These are phyloP conservation scores for Hypoxylon sp. DNA, from an alignment of 2,329 filamentous ascomycete genomes.

Conservation along the genomic window DNA sequence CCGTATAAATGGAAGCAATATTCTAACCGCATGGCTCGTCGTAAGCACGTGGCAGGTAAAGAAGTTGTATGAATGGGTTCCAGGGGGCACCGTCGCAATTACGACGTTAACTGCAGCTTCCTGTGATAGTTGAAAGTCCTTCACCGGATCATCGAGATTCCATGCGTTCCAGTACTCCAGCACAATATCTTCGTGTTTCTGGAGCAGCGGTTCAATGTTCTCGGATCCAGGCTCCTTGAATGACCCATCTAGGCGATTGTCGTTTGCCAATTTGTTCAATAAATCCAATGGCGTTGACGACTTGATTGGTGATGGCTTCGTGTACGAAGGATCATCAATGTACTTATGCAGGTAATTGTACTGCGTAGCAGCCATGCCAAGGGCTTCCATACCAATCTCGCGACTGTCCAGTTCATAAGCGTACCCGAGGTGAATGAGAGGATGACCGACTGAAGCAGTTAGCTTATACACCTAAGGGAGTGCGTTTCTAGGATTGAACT, in stretches of 20 bases:
- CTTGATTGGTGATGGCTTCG: constrained; percentile 71
- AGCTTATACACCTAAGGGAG: constrained; percentile 45
- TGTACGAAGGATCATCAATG: constrained; percentile 80
- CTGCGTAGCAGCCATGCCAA: constrained; percentile 75
- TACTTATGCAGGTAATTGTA: constrained; percentile 75
- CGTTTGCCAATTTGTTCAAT: constrained; percentile 76
- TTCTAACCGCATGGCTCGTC: constrained; percentile 88
- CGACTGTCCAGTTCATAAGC: constrained; percentile 89
- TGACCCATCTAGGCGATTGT: constrained; percentile 78
- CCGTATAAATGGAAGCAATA: constrained; percentile 84
- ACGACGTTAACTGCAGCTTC: constrained; percentile 73
- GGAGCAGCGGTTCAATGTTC: constrained; percentile 78
- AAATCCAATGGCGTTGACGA: constrained; percentile 78
- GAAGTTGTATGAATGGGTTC: constrained; percentile 81
- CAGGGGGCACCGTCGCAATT: constrained; percentile 70
- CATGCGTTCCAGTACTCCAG: constrained; percentile 95
- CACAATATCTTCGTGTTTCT: constrained; percentile 76
- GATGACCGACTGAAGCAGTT: constrained; percentile 79
- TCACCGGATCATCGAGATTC: constrained; percentile 77
- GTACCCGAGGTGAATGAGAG: constrained; percentile 95
- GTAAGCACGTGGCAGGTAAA: constrained; percentile 87
- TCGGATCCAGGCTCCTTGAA: constrained; percentile 71
- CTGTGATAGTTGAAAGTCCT: constrained; percentile 81
- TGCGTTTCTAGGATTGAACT: constrained; percentile 54
- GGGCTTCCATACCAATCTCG: constrained; percentile 89